phyloP scores from a whole-genome alignment of 345 rosid genomes.

The Brassica napus region DNA sequence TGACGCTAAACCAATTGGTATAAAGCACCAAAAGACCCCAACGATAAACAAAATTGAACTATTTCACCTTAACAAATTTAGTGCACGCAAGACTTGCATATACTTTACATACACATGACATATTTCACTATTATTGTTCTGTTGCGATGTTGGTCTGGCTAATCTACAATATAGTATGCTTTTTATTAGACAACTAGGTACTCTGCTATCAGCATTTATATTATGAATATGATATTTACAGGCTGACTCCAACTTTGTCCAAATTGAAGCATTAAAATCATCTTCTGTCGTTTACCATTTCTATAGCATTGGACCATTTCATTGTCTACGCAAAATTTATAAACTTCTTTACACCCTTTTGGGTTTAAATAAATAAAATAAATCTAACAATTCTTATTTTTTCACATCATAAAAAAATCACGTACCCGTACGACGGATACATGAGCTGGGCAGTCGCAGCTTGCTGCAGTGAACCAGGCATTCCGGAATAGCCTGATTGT shows the following conservation, averaged over 20 bases:
- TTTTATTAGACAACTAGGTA: conserved; percentile 32
- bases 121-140: conserved; percentile 21
- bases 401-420: background rate
- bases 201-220: conserved; percentile 2
- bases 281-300: conserved; percentile 37
- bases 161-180: background rate
- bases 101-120: conserved; percentile 4
- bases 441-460: conserved; percentile 44
- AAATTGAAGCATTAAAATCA: conserved; percentile 40
- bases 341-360: conserved; percentile 12
- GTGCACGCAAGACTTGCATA: conserved; percentile 16
- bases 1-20: conserved; percentile 30
- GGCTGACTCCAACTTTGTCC: conserved; percentile 44
- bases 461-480: conserved; percentile 47
- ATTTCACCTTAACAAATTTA: conserved; percentile 1
- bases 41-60: background rate
- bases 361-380: background rate
- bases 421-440: conserved; percentile 39
- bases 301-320: conserved; percentile 35
- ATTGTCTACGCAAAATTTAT: conserved; percentile 19
- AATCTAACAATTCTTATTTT: background rate
- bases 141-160: conserved; percentile 10
- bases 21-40: conserved; percentile 8
- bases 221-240: conserved; percentile 31
- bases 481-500: conserved; percentile 50